These are phyloP conservation scores for Ustilago tritici DNA, from an alignment of 1,284 basidiomycete genomes.

Conservation along the genomic window DNA sequence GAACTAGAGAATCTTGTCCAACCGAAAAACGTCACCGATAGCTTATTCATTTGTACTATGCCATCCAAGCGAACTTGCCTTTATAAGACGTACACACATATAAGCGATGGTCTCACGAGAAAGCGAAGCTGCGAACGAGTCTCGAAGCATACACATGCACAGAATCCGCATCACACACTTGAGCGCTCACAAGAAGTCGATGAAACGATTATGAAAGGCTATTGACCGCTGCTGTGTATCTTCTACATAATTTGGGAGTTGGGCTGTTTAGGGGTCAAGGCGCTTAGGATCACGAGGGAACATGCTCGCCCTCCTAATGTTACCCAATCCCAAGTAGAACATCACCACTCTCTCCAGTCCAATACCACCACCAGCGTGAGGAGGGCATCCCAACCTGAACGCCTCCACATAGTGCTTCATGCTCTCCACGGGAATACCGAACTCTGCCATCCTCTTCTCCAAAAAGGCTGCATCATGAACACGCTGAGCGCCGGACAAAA, in stretches of 20 bases:
- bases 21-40: neutral
- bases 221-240: neutral
- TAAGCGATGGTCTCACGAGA: too few species aligned
- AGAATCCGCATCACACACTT: too few species aligned
- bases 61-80: neutral
- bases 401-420: slow-evolving; percentile 94
- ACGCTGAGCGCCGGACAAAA: slow-evolving; percentile 95
- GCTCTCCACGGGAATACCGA: slow-evolving; percentile 81
- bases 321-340: slow-evolving; percentile 79
- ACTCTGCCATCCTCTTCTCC: slow-evolving; percentile 81
- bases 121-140: too few species aligned
- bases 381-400: slow-evolving; percentile 92
- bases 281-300: slow-evolving; percentile 79
- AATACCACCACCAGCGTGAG: slow-evolving; percentile 76
- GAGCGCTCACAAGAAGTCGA: too few species aligned
- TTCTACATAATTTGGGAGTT: neutral
- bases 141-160: too few species aligned
- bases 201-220: too few species aligned
- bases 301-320: slow-evolving; percentile 90
- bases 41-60: neutral
- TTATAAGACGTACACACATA: too few species aligned
- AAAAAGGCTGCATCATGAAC: slow-evolving; percentile 90
- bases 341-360: slow-evolving; percentile 92
- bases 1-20: slow-evolving; percentile 12
- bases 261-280: slow-evolving; percentile 59